Conservation (phyloP, 768 basidiomycete genomes). For the Podaxis carcinomalis region DNA sequence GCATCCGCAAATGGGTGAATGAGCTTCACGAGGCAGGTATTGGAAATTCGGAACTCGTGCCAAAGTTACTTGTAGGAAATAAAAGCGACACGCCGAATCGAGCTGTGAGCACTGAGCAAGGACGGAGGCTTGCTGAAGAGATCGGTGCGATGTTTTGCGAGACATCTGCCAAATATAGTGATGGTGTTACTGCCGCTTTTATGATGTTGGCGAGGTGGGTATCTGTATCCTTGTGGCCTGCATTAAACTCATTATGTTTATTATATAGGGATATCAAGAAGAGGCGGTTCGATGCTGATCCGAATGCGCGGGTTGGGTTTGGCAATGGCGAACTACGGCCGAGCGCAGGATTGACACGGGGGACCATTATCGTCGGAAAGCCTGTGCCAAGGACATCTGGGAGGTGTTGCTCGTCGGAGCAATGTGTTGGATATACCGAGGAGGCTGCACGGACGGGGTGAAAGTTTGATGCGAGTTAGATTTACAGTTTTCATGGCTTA, state of each 20-base stretch:
- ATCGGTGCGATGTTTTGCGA: conserved; percentile 5
- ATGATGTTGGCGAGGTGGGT: not conserved
- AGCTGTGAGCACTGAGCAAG: not conserved
- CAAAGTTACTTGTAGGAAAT: conserved; percentile 7
- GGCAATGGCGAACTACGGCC: not conserved
- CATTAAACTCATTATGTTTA: not conserved
- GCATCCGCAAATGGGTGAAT: conserved; percentile 1
- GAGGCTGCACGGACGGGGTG: not conserved
- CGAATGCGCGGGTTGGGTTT: not conserved
- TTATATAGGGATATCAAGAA: conserved; percentile 1
- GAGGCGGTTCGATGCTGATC: not conserved
- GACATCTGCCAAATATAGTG: conserved; percentile 6
- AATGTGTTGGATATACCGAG: conserved; percentile 1
- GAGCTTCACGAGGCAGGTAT: not conserved
- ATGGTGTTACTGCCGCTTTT: conserved; percentile 2
- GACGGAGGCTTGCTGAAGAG: not conserved
- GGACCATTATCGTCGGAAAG: not conserved
- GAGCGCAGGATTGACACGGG: not conserved
- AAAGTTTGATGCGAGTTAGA: too few species aligned
- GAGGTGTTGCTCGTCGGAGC: not conserved
- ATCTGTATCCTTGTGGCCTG: not conserved
- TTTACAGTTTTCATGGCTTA: too few species aligned
- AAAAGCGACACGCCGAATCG: not conserved
- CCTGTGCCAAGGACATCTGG: not conserved
- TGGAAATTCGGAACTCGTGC: not conserved